A percentile compares a stretch with the other conserved stretches of the same genome.
Conservation (phyloP, 768 basidiomycete species). For the Termitomyces sp. region DNA sequence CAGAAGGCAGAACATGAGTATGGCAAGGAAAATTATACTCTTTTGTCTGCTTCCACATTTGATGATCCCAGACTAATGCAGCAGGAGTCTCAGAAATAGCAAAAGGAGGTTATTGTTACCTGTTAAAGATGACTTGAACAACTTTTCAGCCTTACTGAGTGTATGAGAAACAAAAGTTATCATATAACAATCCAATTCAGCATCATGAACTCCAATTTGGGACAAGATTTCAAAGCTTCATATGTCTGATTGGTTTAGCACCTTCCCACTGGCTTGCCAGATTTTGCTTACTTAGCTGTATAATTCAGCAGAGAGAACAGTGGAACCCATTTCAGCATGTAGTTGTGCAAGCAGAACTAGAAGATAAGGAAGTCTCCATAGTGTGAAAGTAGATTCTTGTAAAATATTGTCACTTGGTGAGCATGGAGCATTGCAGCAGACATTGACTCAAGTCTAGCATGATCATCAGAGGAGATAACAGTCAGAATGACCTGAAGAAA, state of each 20-base stretch:
- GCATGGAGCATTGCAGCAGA: background rate
- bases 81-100: background rate
- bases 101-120: background rate
- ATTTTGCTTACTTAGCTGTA: background rate
- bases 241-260: background rate
- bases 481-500: background rate
- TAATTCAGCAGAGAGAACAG: background rate
- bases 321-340: background rate
- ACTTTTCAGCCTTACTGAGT: background rate
- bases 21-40: background rate
- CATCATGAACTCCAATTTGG: background rate
- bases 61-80: background rate
- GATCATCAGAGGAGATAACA: background rate
- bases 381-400: background rate
- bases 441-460: background rate
- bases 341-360: background rate
- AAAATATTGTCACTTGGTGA: background rate
- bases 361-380: conserved; percentile 1
- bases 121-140: background rate
- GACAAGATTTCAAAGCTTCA: background rate
- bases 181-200: background rate
- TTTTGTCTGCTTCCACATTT: background rate
- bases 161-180: background rate
- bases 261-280: background rate
- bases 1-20: background rate